phyloP scores from a whole-genome alignment of 1,284 basidiomycete genomes.

The Cerrena zonata region DNA sequence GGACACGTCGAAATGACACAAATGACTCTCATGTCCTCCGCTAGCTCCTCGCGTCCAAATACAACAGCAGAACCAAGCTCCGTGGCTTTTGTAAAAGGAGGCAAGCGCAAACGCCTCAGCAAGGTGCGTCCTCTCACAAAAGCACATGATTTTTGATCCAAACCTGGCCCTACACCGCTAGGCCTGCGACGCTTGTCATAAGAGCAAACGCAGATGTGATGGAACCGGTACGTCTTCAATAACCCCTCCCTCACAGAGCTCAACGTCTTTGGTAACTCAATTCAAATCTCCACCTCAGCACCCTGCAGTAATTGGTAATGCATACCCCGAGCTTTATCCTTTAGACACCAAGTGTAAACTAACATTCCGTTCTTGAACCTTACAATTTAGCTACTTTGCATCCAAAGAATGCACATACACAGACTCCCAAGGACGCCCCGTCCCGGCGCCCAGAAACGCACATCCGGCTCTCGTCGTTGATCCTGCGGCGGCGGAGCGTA shows the following conservation, averaged over 20 bases:
- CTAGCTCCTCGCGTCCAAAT: conserved; percentile 1
- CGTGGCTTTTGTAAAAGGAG: conserved; percentile 32
- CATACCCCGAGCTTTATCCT: conserved; percentile 9
- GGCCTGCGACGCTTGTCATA: conserved; percentile 80
- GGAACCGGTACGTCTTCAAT: conserved; percentile 55
- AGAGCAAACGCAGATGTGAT: conserved; percentile 76
- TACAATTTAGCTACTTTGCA: conserved; percentile 69
- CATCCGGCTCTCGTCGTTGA: conserved; percentile 10
- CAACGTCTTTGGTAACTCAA: conserved; percentile 10
- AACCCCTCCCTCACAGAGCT: conserved; percentile 7
- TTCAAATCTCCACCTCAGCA: conserved; percentile 35
- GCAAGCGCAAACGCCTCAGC: conserved; percentile 34
- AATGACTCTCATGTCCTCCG: conserved; percentile 14
- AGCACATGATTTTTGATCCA: background rate
- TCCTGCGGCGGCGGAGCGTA: background rate
- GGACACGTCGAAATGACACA: conserved; percentile 10
- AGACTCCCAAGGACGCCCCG: conserved; percentile 68
- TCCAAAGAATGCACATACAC: conserved; percentile 77
- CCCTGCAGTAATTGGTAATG: conserved; percentile 76
- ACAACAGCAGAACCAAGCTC: conserved; percentile 18
- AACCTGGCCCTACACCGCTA: conserved; percentile 29
- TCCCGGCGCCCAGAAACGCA: conserved; percentile 56
- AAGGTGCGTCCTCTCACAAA: conserved; percentile 44
- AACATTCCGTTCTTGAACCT: too few species aligned
- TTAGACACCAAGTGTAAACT: background rate